These are phyloP conservation scores for Ulmus americana DNA, from an alignment of 331 rosid genomes.

Conservation along the genomic window DNA sequence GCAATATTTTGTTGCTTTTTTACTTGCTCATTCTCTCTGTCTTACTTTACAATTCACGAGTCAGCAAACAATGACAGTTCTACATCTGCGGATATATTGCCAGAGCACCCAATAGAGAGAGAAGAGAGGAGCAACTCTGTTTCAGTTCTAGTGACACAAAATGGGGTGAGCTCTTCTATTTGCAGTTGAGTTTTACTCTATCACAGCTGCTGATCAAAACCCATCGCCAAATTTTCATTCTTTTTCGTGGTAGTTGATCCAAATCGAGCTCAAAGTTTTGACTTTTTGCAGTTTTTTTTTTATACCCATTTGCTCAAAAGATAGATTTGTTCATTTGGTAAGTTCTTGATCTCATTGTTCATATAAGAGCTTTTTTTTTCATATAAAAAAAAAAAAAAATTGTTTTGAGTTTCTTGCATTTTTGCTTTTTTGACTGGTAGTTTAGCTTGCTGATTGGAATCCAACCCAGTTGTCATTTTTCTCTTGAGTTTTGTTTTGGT, in stretches of 20 bases:
- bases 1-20: conserved; percentile 25
- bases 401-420: conserved; percentile 11
- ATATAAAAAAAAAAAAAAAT: neutral
- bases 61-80: conserved; percentile 39
- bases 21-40: conserved; percentile 13
- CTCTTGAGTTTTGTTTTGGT: conserved; percentile 26
- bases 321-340: conserved; percentile 31
- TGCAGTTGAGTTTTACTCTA: conserved; percentile 35
- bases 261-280: conserved; percentile 13
- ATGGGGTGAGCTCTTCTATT: conserved; percentile 49
- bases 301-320: conserved; percentile 32
- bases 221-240: conserved; percentile 30
- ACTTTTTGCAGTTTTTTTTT: conserved; percentile 25
- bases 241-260: conserved; percentile 36
- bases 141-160: conserved; percentile 23
- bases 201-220: conserved; percentile 39
- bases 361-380: conserved; percentile 16
- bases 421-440: conserved; percentile 25
- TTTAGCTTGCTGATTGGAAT: conserved; percentile 24
- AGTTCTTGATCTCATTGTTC: conserved; percentile 32
- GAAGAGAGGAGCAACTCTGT: conserved; percentile 20
- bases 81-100: conserved; percentile 29
- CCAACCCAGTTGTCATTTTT: conserved; percentile 10
- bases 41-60: conserved; percentile 41
- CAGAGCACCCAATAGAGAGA: conserved; percentile 36